Conservation (phyloP, 306 rosid genomes). For the Cyclanthera cordifolia region DNA sequence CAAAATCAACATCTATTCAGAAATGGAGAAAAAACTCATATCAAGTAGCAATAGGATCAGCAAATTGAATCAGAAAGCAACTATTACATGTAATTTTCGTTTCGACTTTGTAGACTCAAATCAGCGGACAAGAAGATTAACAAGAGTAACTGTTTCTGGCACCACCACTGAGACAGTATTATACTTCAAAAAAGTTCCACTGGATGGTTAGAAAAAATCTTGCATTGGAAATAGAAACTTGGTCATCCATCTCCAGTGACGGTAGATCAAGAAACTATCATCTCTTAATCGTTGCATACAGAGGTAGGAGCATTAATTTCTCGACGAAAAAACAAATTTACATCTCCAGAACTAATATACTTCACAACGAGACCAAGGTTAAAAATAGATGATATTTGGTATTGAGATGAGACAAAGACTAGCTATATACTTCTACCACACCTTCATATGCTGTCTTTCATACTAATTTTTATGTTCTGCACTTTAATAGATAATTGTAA, state of each 20-base stretch:
- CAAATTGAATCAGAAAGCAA: background rate
- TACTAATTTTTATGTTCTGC: slow-evolving; percentile 85
- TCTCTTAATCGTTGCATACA: slow-evolving; percentile 5
- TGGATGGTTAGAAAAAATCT: slow-evolving; percentile 3
- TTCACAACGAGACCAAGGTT: slow-evolving; percentile 2
- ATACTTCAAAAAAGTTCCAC: background rate
- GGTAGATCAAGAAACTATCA: background rate
- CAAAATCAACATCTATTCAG: background rate
- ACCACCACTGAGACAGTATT: background rate
- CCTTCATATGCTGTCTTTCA: slow-evolving; percentile 71
- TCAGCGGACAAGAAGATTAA: slow-evolving; percentile 4
- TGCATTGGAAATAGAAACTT: slow-evolving; percentile 3
- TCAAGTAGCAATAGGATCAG: background rate
- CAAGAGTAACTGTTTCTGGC: slow-evolving; percentile 8
- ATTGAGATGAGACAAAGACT: background rate
- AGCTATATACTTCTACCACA: slow-evolving; percentile 10
- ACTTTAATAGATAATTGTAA: slow-evolving; percentile 79
- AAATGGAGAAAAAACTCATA: background rate
- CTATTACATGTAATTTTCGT: background rate
- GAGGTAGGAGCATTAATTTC: background rate
- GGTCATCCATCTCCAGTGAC: slow-evolving; percentile 7
- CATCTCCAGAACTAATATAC: slow-evolving; percentile 1
- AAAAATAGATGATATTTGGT: background rate
- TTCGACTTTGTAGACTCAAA: background rate
- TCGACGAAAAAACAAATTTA: background rate